These are phyloP conservation scores for Xylaria sp. DNA, from an alignment of 2,329 filamentous ascomycete genomes.

Conservation along the genomic window DNA sequence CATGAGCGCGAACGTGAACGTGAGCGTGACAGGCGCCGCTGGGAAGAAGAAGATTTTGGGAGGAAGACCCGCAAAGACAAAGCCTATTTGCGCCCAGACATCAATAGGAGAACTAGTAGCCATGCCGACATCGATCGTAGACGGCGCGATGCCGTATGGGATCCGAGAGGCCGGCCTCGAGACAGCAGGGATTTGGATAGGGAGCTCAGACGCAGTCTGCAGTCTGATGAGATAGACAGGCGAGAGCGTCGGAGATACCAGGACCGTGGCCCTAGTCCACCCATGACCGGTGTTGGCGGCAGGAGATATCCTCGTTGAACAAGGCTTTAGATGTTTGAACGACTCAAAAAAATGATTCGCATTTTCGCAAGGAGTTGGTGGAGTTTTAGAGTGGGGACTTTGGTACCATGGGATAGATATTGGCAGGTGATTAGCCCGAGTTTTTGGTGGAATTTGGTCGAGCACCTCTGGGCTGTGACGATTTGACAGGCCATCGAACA, in stretches of 20 bases:
- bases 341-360: conserved; percentile 8
- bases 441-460: not conserved
- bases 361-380: conserved; percentile 28
- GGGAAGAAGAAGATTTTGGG: conserved; percentile 42
- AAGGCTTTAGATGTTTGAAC: not conserved
- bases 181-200: conserved; percentile 49
- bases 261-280: conserved; percentile 40
- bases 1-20: conserved; percentile 44
- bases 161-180: conserved; percentile 43
- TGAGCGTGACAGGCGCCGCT: conserved; percentile 41
- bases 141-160: conserved; percentile 44
- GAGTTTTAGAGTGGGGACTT: conserved; percentile 20
- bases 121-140: conserved; percentile 48
- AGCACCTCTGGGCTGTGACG: not conserved
- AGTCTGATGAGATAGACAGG: conserved; percentile 47
- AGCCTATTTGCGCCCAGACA: conserved; percentile 44
- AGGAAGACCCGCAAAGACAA: conserved; percentile 44
- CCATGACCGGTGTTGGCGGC: conserved; percentile 44
- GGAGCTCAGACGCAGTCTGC: conserved; percentile 49
- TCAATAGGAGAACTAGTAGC: conserved; percentile 48
- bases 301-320: conserved; percentile 45
- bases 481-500: conserved; percentile 9
- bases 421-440: not conserved
- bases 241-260: conserved; percentile 46
- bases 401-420: not conserved